A percentile compares a stretch with the other conserved stretches of the same genome.
phyloP scores from a whole-genome alignment of 2,329 filamentous ascomycete genomes.

The Colletotrichum liriopes region DNA sequence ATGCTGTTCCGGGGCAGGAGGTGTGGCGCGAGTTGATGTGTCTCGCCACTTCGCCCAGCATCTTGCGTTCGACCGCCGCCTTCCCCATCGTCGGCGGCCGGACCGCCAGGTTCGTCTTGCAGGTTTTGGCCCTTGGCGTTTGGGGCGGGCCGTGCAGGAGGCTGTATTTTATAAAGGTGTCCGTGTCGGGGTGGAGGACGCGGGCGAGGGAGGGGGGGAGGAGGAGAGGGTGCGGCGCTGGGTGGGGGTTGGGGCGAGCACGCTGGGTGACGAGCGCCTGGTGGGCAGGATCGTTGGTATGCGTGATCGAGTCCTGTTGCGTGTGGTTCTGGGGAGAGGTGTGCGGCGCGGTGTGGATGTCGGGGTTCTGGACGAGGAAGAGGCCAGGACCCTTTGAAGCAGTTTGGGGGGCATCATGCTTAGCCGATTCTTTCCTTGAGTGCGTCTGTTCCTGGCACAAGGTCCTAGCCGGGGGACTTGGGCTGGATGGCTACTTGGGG shows the following conservation, averaged over 20 bases:
- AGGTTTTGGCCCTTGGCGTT: not conserved
- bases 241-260: not conserved
- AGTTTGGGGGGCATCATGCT: not conserved
- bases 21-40: not conserved
- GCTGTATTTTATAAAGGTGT: constrained; percentile 5
- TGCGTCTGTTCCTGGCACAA: not conserved
- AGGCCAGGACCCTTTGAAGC: not conserved
- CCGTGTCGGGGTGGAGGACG: not conserved
- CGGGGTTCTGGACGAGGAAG: not conserved
- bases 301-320: not conserved
- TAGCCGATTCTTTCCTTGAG: not conserved
- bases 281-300: no score
- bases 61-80: not conserved
- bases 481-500: not conserved
- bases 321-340: not conserved
- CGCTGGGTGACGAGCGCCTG: no score
- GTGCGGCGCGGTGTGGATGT: not conserved
- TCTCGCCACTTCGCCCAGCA: not conserved
- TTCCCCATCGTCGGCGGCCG: not conserved
- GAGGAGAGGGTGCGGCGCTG: constrained; percentile 48
- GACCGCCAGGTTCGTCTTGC: not conserved
- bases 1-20: not conserved
- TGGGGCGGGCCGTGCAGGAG: not conserved
- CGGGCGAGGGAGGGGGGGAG: not conserved
- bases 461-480: not conserved